A percentile compares a stretch with the other conserved stretches of the same genome.
These are phyloP conservation scores for Boletellus deceptivus DNA, from an alignment of 1,284 basidiomycete species.

Conservation along the genomic window DNA sequence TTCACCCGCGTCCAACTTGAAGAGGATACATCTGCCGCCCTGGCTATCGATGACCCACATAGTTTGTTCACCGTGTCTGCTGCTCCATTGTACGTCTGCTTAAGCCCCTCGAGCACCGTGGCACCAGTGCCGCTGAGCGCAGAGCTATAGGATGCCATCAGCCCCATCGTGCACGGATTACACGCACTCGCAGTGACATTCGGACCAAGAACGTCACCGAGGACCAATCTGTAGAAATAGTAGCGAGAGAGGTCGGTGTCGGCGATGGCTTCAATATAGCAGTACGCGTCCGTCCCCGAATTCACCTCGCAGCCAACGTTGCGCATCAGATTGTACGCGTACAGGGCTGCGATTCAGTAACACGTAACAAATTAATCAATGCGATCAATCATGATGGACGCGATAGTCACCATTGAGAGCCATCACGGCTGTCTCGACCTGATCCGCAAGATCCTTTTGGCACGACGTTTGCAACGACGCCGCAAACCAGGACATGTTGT, in stretches of 20 bases:
- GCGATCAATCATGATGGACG: not conserved
- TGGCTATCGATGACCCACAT: slow-evolving; percentile 39
- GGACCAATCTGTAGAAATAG: slow-evolving; percentile 64
- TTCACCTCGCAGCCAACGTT: slow-evolving; percentile 55
- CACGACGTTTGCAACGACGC: slow-evolving; percentile 48
- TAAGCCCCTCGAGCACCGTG: slow-evolving; percentile 30
- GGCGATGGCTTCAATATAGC: slow-evolving; percentile 62
- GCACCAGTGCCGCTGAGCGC: slow-evolving; percentile 17
- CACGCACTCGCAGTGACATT: slow-evolving; percentile 47
- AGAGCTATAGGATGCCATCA: slow-evolving; percentile 50
- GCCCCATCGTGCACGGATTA: slow-evolving; percentile 52
- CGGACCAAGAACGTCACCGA: slow-evolving; percentile 51
- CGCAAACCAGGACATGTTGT: slow-evolving; percentile 64
- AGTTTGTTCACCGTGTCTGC: slow-evolving; percentile 31
- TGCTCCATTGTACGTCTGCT: slow-evolving; percentile 40
- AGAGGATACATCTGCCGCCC: slow-evolving; percentile 12
- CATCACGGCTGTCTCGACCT: slow-evolving; percentile 48
- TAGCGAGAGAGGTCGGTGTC: slow-evolving; percentile 55
- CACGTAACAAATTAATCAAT: slow-evolving; percentile 2
- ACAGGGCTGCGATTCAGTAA: slow-evolving; percentile 43
- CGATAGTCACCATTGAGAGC: slow-evolving; percentile 49
- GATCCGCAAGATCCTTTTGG: slow-evolving; percentile 47
- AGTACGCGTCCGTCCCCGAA: slow-evolving; percentile 58
- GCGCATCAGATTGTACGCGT: slow-evolving; percentile 58
- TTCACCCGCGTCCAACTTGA: slow-evolving; percentile 13